Evolutionary conservation across 257 asterid genomes (phyloP), one percentile per base, ranked within the genome.

Genomic region (Petrea volubilis): DNA sequence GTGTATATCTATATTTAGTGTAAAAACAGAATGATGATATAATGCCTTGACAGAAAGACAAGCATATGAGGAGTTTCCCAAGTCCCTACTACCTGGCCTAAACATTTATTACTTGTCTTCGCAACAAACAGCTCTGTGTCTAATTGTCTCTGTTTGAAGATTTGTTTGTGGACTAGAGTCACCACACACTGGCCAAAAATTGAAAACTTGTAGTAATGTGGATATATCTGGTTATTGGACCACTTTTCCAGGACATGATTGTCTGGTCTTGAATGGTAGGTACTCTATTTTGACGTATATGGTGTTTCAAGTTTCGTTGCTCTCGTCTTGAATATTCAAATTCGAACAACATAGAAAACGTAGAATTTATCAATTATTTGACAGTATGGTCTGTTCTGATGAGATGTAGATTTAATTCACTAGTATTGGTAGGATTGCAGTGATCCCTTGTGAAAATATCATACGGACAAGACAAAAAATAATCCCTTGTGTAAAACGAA

Each of bases 141-240:
- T 67, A 70, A 7, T 49, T 80, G 83, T 80, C 81, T 72, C 57
- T 28, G 61, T 21, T 27, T 53, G 21, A 60, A 27, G 63, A 29
- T 28, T 17, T 28, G 44, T 78, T 44, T 80, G 85, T 85, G 89
- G 89, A 76, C 86, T 79, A 72, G 18, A 71, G 63, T 77, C 71
- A 34, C 75, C 65, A 46, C 15, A 59, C 31, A 4, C 25, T 56
- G 36, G 70, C 51, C 70, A 67, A 27, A 40, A 55, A 8, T 17
- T 63, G 38, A 21, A 33, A 58, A 28, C 24, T 55, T 41, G 70
- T n/a, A 66, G n/a, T n/a, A n/a, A n/a, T 28, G 50, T 46, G 11
- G 25, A 58, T 71, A 33, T 23, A 51, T 25, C 20, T 44, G 63
- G 31, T 41, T 9, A 68, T 43, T 50, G 90, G 87, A 78, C 83